Evolutionary conservation across 495 filamentous ascomycete genomes (phyloP).

Genomic region (Bryoglossum gracile): DNA sequence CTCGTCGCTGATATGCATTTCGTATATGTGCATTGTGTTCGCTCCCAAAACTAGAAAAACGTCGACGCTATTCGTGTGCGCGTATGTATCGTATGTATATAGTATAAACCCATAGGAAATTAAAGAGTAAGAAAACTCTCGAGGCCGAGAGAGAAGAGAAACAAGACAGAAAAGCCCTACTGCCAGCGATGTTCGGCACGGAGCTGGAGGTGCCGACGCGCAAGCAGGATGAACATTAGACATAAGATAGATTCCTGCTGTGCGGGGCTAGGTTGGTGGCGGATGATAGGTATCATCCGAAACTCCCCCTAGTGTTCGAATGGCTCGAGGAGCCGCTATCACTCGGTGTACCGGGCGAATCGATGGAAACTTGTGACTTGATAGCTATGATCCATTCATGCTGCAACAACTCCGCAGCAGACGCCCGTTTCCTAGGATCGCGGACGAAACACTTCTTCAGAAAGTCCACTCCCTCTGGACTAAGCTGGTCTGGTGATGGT

Average conservation of each 20-base stretch:
- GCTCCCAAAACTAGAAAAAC: no score
- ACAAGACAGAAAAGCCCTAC: background rate
- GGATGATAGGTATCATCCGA: constrained; percentile 2
- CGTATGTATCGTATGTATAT: background rate
- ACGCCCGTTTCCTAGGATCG: constrained; percentile 71
- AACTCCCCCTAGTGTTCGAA: constrained; percentile 13
- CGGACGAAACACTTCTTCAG: constrained; percentile 78
- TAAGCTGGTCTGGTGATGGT: constrained; percentile 75
- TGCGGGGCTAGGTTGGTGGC: background rate
- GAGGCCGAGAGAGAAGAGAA: no score
- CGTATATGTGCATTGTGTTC: no score
- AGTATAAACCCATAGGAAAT: constrained; percentile 3
- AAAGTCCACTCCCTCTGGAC: constrained; percentile 79
- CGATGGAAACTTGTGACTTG: constrained; percentile 43
- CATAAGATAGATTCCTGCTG: background rate
- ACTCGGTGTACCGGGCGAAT: constrained; percentile 46
- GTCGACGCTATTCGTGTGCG: constrained; percentile 21
- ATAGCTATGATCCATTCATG: constrained; percentile 87
- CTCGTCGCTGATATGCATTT: constrained; percentile 21
- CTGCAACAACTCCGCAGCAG: constrained; percentile 83
- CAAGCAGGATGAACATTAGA: background rate
- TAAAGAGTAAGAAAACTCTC: no score
- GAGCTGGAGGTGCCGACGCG: background rate
- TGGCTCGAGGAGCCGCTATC: constrained; percentile 27
- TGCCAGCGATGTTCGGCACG: background rate